Percentiles rank a stretch among this genome's conserved stretches.
These are phyloP conservation scores for Zanthoxylum bungeanum DNA, from an alignment of 345 rosid genomes.

Conservation along the genomic window DNA sequence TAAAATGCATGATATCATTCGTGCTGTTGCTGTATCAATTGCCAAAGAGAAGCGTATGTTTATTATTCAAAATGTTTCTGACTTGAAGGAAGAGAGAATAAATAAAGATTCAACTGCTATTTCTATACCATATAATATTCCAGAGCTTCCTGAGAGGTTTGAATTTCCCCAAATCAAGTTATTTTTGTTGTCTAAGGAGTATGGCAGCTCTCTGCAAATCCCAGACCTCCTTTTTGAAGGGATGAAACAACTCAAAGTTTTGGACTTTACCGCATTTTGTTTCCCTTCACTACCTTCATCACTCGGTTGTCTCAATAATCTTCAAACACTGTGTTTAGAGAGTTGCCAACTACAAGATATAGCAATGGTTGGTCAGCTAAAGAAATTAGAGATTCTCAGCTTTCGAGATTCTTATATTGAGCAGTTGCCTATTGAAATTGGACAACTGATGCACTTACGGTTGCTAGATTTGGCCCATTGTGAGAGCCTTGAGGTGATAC, in stretches of 20 bases:
- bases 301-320: background rate
- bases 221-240: background rate
- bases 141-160: slow-evolving; percentile 4
- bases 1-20: background rate
- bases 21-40: slow-evolving; percentile 9
- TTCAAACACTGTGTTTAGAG: background rate
- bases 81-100: background rate
- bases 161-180: slow-evolving; percentile 15
- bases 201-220: background rate
- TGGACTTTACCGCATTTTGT: fast-evolving
- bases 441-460: too few relatives aligned
- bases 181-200: background rate
- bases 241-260: background rate
- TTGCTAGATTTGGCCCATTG: background rate
- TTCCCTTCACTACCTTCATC: background rate
- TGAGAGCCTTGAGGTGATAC: background rate
- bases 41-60: background rate
- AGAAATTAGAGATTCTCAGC: background rate
- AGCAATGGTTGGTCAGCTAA: background rate
- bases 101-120: background rate
- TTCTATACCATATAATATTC: background rate
- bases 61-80: background rate
- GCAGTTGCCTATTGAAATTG: too few relatives aligned
- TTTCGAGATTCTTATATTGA: too few relatives aligned
- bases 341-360: fast-evolving